These are phyloP conservation scores for Agrostemma githago DNA, from an alignment of 148 eudicot genomes.

Conservation along the genomic window DNA sequence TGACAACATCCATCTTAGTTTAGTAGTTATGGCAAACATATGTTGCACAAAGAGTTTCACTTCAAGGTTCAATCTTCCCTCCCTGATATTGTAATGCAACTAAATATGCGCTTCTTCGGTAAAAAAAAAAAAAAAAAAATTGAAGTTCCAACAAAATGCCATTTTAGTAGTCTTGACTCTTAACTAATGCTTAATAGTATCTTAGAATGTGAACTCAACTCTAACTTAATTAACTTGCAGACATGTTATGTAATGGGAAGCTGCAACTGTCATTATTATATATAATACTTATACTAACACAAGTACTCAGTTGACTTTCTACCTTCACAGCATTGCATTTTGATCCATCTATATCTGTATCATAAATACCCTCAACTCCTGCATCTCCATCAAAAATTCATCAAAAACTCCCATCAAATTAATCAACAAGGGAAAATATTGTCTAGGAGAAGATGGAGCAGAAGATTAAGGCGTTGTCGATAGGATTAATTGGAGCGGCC, in stretches of 20 bases:
- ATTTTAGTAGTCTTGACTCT: not conserved
- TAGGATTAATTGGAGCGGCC: slow-evolving; percentile 53
- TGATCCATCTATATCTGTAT: slow-evolving; percentile 9
- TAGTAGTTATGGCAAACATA: too few relatives aligned
- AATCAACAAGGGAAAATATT: not conserved
- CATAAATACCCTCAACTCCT: not conserved
- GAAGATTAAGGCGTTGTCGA: slow-evolving; percentile 42
- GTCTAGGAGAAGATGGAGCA: slow-evolving; percentile 34
- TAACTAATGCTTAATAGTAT: not conserved
- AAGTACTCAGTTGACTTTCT: slow-evolving; percentile 28
- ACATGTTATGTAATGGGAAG: not conserved
- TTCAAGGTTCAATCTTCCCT: too few relatives aligned
- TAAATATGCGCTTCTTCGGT: too few relatives aligned
- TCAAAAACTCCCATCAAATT: not conserved
- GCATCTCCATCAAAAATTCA: not conserved
- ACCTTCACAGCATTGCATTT: not conserved
- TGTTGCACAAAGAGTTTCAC: too few relatives aligned
- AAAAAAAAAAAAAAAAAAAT: too few relatives aligned
- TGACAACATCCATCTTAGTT: too few relatives aligned
- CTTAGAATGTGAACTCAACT: slow-evolving; percentile 20
- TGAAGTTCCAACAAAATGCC: not conserved
- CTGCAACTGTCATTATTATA: not conserved
- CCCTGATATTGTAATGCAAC: too few relatives aligned
- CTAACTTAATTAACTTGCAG: slow-evolving; percentile 7
- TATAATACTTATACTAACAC: too few relatives aligned